phyloP scores from a whole-genome alignment of 169 alveolate species.

The Plasmodium malariae region DNA sequence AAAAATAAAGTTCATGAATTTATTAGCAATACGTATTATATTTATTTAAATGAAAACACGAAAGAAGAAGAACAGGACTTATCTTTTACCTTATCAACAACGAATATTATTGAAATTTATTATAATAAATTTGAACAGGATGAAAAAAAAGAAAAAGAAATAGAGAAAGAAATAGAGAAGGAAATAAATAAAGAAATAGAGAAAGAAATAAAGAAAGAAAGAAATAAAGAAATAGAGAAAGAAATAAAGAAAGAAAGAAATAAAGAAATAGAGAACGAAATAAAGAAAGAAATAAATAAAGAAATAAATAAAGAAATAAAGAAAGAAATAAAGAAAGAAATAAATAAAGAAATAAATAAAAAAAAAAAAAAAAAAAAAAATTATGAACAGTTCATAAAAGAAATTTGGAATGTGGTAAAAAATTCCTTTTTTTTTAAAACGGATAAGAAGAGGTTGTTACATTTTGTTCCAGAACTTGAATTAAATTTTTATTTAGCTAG shows the following conservation, averaged over 20 bases:
- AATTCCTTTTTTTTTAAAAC: conserved; percentile 14
- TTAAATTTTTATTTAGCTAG: conserved; percentile 74
- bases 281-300: too few relatives aligned
- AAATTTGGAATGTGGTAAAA: conserved; percentile 39
- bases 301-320: too few relatives aligned
- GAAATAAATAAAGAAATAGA: too few relatives aligned
- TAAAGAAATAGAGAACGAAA: too few relatives aligned
- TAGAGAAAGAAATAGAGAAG: too few relatives aligned
- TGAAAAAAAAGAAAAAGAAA: too few relatives aligned
- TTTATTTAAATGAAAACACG: conserved; percentile 30
- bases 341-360: too few relatives aligned
- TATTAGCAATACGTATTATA: conserved; percentile 39
- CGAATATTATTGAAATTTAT: conserved; percentile 35
- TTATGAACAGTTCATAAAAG: conserved; percentile 17
- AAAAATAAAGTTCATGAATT: not conserved
- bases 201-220: too few relatives aligned
- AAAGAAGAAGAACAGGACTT: conserved; percentile 4
- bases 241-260: too few relatives aligned
- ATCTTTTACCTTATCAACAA: conserved; percentile 35
- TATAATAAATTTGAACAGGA: conserved; percentile 15
- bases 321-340: too few relatives aligned
- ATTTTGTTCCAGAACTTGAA: conserved; percentile 57
- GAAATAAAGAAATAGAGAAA: too few relatives aligned
- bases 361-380: not conserved
- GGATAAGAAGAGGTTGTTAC: conserved; percentile 7